A percentile compares a stretch with the other conserved stretches of the same genome.
phyloP scores from a whole-genome alignment of 2,329 filamentous ascomycete species.

The Cucurbitaria berberidis region DNA sequence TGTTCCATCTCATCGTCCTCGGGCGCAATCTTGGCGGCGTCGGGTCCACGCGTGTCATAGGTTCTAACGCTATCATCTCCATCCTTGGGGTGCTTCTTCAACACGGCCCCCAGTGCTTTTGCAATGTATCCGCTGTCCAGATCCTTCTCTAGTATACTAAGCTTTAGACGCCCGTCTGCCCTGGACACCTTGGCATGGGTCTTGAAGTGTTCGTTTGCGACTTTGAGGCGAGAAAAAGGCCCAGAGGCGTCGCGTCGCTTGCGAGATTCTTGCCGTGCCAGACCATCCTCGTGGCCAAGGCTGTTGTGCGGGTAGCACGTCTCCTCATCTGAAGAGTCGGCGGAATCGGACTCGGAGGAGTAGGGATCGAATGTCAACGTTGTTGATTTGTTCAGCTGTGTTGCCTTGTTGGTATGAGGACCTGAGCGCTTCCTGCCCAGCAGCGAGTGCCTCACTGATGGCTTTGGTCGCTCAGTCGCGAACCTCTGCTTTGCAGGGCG shows the following conservation, averaged over 20 bases:
- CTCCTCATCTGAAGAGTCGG: constrained; percentile 37
- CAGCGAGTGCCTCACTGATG: constrained; percentile 27
- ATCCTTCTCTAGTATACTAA: constrained; percentile 71
- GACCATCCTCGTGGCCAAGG: constrained; percentile 18
- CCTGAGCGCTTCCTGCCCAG: constrained; percentile 25
- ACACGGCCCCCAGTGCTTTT: constrained; percentile 71
- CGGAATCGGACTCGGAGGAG: constrained; percentile 27
- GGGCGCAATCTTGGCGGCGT: constrained; percentile 32
- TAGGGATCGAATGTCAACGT: constrained; percentile 43
- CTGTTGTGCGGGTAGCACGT: constrained; percentile 18
- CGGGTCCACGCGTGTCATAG: constrained; percentile 12
- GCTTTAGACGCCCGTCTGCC: constrained; percentile 72
- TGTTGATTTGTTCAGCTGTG: constrained; percentile 22
- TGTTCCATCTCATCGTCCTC: constrained; percentile 45
- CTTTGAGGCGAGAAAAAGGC: constrained; percentile 61
- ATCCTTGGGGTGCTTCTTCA: constrained; percentile 61
- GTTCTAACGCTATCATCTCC: constrained; percentile 39
- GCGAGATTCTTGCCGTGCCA: constrained; percentile 10
- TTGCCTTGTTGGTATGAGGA: constrained; percentile 14
- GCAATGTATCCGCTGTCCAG: constrained; percentile 73
- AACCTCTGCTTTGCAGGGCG: constrained; percentile 35
- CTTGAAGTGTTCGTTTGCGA: constrained; percentile 69
- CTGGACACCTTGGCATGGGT: constrained; percentile 70
- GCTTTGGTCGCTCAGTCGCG: constrained; percentile 40
- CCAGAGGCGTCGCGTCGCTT: constrained; percentile 15